Base-by-base conservation (phyloP, 305 asterid species). In the Ilex paraguariensis region DNA sequence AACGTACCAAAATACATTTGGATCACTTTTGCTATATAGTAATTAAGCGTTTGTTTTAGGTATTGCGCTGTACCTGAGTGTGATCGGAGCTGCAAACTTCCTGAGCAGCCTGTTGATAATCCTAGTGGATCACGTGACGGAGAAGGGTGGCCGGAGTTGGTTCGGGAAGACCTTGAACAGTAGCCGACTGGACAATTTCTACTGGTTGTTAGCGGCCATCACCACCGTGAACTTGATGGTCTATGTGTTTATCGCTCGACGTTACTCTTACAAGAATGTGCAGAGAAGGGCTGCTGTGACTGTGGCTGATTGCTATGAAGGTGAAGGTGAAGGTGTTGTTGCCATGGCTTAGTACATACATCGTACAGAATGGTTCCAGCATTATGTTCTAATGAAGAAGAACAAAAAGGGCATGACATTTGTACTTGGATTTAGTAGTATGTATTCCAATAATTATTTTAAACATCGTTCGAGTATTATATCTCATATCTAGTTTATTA, bases 251-350 rank as follows among this genome's bases (percentile, higher is more conserved):
- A 76, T 86, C 14, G 95, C 95, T 7, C 68, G 83, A 53, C 57
- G 74, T 6, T 93, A 84, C 66, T 65, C 92, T 1, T 90, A 93
- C 79, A 93, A 93, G 88, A 90, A 78, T 61, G 95, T 82, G 10
- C 77, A 66, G 42, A 53, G 57, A 46, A 80, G 66, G 59, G 62
- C 87, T 12, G 75, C 66, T 7, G 67, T 71, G 66, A 85, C 79
- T 10, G 88, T 85, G 17, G 83, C 79, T 10, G 81, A 85, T 71
- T 81, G 94, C 57, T 61, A 49, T 56, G 81, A 63, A 42, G 79
- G 60, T 21, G 81, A 63, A 42, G 79, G 60, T 21, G 77, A 77
- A 61, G 70, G 36, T 45, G 31, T 51, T 7, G 62, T 63, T 49
- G 60, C 67, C 45, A 70, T 80, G 73, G 74, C 75, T 44, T 81